A percentile compares a stretch with the other conserved stretches of the same genome.
Conservation (phyloP, 257 asterid genomes). For the Nicotiana noctiflora region DNA sequence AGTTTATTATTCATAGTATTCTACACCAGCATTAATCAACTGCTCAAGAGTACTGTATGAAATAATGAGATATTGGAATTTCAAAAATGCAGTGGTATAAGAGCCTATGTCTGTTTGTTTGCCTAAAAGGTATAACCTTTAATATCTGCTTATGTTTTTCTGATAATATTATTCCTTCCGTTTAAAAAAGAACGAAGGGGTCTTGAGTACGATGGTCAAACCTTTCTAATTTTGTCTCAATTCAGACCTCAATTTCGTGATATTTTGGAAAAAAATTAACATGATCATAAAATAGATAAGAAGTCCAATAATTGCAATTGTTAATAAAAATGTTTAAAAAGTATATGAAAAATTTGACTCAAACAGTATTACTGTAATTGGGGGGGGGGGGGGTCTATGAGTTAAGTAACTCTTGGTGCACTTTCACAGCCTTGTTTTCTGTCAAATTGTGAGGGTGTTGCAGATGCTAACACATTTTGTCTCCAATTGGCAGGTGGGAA, state of each 20-base stretch:
- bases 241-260: not conserved
- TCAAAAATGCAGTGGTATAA: not conserved
- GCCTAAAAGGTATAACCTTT: not conserved
- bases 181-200: not conserved
- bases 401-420: not conserved
- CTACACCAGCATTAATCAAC: not conserved
- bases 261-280: not conserved
- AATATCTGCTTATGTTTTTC: not conserved
- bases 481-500: slow-evolving; percentile 69
- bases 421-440: not conserved
- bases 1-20: slow-evolving; percentile 19
- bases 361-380: not conserved
- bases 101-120: not conserved
- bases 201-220: not conserved
- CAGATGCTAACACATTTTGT: slow-evolving; percentile 6
- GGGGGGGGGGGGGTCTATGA: not conserved
- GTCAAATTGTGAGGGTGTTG: not conserved
- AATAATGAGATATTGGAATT: not conserved
- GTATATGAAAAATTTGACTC: not conserved
- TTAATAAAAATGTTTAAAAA: not conserved
- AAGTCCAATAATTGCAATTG: not conserved
- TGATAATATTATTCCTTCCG: not conserved
- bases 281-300: not conserved
- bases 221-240: not conserved
- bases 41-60: not conserved